Evolutionary conservation across 176 grass and related monocot species (phyloP).

Genomic region (Raddia guianensis): DNA sequence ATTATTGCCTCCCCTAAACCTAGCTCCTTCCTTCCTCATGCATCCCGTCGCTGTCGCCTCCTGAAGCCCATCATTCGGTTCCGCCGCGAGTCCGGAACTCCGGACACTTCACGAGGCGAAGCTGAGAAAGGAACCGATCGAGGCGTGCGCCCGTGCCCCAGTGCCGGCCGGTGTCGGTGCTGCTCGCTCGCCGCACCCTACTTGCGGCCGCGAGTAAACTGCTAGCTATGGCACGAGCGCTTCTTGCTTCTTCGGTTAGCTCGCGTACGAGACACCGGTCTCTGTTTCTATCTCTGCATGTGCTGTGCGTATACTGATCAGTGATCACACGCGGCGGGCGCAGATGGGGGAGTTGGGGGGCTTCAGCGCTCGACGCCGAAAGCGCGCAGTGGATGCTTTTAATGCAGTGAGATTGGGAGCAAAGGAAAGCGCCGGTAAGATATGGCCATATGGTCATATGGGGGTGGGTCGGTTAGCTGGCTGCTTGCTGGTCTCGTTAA

Average conservation of each 20-base stretch:
- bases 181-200: background rate
- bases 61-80: background rate
- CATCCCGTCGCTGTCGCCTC: conserved; percentile 5
- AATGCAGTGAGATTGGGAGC: conserved; percentile 41
- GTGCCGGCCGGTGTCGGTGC: conserved; percentile 32
- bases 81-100: background rate
- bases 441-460: background rate
- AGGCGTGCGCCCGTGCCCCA: background rate
- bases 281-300: too few species aligned
- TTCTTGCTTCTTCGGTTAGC: background rate
- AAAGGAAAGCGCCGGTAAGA: conserved; percentile 28
- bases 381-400: background rate
- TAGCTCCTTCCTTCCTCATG: background rate
- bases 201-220: background rate
- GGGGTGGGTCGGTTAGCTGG: background rate
- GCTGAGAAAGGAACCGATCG: background rate
- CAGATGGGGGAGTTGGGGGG: background rate
- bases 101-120: background rate
- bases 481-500: background rate
- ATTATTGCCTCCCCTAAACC: background rate
- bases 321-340: background rate
- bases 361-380: conserved; percentile 12
- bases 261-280: background rate
- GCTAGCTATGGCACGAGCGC: background rate
- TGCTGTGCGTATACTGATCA: background rate